Base-by-base conservation (phyloP, 1,139 yeast species). In the Meyerozyma smithsonii region DNA sequence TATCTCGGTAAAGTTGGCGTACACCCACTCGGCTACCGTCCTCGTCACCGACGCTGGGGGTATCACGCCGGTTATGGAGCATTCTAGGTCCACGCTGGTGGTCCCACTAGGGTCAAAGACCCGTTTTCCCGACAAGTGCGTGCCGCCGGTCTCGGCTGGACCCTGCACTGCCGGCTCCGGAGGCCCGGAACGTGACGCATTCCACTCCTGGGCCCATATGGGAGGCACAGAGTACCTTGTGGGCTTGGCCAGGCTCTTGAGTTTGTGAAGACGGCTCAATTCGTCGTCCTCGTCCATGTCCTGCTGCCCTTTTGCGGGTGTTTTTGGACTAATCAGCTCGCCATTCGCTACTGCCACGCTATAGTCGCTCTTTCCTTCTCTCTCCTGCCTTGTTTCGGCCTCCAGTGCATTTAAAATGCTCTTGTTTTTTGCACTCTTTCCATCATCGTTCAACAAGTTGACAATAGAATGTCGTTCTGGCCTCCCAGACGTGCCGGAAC, bases 21-120 rank as follows among this genome's bases (percentile, higher is more conserved):
- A 89, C 5, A 89, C 73, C 97, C 97, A 89, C 51, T 84, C 88
- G 12, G 95, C 86, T 5, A 89, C 79, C 32, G 87, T 79, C 51
- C 92, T 75, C 4, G 92, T 84, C 39, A 87, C 69, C 50, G 88
- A 92, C 49, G 87, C 88, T 38, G 86, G 84, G 1, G 97, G 97
- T 20, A 83, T 77, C 2, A 81, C 69, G 8, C 88, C 88, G 1
- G 88, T 77, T 17, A 87, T 72, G 21, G 85, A 79, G 42, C 83
- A 77, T 51, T 71, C 75, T 35, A 71, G 58, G 51, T 71, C 77
- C 52, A 66, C 47, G 42, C 72, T 64, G 15, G 62, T 56, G 14
- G 72, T 66, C 35, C 61, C 45, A 8, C 61, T 54, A 17, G 57
- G 51, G 48, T 66, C 64, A 44, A 71, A 70, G 16, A 70, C 68